Evolutionary conservation across 2,329 filamentous ascomycete species (phyloP), one percentile per base, ranked within the genome.

Genomic region (Claviceps humidiphila): DNA sequence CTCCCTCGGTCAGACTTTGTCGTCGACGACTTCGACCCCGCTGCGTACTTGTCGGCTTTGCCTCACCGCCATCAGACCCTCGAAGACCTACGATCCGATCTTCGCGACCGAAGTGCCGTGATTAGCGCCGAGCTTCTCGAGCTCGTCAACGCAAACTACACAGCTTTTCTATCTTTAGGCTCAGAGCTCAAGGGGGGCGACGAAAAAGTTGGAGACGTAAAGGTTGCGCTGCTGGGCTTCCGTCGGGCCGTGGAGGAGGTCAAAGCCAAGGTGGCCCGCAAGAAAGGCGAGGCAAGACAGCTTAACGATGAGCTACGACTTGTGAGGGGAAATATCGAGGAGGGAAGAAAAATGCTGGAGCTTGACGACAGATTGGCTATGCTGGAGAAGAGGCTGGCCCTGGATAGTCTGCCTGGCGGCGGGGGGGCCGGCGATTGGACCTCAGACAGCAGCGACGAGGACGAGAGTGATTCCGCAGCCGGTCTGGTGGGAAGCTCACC

Each of bases 141-240:
- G 69, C 80, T 98, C 7, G 93, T 98, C 58, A 98, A 98, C 64
- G 80, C 85, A 50, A 95, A 98, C 68, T 97, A 98, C 66, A 85
- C 89, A 47, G 86, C 91, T 53, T 98, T 98, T 60, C 69, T 98
- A 4, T 84, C 83, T 0, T 71, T 98, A 0, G 94, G 93, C 0
- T 81, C 78, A 47, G 87, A 89, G 60, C 71, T 98, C 44, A 80
- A 81, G 51, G 90, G 90, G 2, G 94, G 94, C 7, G 90, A 95
- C 62, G 91, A 96, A 61, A 87, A 84, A 65, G 84, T 96, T 0
- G 90, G 95, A 64, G 89, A 94, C 63, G 85, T 97, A 37, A 79
- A 88, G 44, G 86, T 98, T 0, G 89, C 89, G 0, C 69, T 98
- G 52, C 67, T 97, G 55, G 89, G 89, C 0, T 96, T 98, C 61